A percentile compares a stretch with the other conserved stretches of the same genome.
Conservation (phyloP, 208 protist species). For the Trypanosoma lewisi region DNA sequence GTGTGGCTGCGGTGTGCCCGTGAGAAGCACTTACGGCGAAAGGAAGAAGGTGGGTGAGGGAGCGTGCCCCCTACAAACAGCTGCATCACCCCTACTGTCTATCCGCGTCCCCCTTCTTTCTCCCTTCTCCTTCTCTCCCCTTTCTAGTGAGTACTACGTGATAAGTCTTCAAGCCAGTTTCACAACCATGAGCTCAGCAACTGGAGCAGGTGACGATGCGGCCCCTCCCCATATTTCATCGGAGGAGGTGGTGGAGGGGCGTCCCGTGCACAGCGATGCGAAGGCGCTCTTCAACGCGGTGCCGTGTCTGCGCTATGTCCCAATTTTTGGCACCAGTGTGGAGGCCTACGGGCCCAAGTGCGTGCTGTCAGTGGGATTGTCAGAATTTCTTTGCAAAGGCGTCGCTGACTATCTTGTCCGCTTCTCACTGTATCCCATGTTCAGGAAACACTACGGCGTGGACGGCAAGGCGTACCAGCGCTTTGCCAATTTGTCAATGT, state of each 20-base stretch:
- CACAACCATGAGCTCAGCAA: not conserved
- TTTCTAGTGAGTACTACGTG: not conserved
- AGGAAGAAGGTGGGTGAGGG: not conserved
- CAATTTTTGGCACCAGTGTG: constrained; percentile 41
- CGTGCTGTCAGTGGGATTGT: constrained; percentile 35
- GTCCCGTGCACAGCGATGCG: constrained; percentile 39
- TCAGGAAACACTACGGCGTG: constrained; percentile 40
- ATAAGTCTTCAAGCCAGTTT: not conserved
- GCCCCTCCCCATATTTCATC: not conserved
- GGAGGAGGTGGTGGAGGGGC: constrained; percentile 16
- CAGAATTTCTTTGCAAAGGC: constrained; percentile 57
- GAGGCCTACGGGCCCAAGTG: constrained; percentile 40
- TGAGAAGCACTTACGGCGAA: not conserved
- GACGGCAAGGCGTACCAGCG: constrained; percentile 44
- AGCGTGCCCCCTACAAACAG: not conserved
- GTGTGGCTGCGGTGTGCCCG: no score
- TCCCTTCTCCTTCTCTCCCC: not conserved
- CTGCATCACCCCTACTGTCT: not conserved
- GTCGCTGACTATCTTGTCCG: constrained; percentile 48
- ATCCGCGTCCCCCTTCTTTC: not conserved
- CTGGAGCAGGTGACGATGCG: not conserved
- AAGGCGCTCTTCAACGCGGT: constrained; percentile 26
- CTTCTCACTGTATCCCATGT: constrained; percentile 40
- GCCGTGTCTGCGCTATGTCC: constrained; percentile 32
- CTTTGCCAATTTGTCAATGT: constrained; percentile 30